Percentiles rank a stretch among this genome's conserved stretches.
Conservation (phyloP, 805 yeast species). For the Metschnikowia baotianmanensis region DNA sequence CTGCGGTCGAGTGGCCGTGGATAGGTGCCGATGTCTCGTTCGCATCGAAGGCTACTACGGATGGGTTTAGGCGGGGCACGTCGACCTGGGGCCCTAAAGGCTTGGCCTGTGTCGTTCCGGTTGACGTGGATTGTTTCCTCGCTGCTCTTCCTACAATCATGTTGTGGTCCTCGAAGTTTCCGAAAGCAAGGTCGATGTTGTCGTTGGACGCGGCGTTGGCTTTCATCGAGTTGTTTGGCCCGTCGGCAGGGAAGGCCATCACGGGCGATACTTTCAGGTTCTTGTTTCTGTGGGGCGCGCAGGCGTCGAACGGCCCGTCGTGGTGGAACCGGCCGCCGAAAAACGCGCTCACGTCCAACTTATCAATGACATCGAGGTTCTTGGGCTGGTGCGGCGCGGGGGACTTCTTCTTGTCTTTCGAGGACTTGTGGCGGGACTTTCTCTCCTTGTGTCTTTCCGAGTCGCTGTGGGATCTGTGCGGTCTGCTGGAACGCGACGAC, state of each 20-base stretch:
- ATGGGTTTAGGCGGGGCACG: slow-evolving; percentile 49
- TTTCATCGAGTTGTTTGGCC: slow-evolving; percentile 83
- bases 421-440: slow-evolving; percentile 17
- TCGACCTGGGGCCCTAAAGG: slow-evolving; percentile 19
- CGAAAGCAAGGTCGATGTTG: slow-evolving; percentile 75
- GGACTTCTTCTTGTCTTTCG: slow-evolving; percentile 35
- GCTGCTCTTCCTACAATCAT: slow-evolving; percentile 34
- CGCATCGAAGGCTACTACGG: slow-evolving; percentile 68
- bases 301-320: slow-evolving; percentile 99
- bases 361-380: slow-evolving; percentile 90
- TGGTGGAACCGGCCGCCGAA: slow-evolving; percentile 96
- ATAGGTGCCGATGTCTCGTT: slow-evolving; percentile 64
- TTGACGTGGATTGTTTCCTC: slow-evolving; percentile 2
- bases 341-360: slow-evolving; percentile 91
- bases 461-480: slow-evolving; percentile 22
- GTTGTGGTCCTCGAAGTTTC: slow-evolving; percentile 53
- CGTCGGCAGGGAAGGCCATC: slow-evolving; percentile 91
- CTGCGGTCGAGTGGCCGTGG: slow-evolving; percentile 84
- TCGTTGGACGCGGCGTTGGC: slow-evolving; percentile 55
- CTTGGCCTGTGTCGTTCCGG: slow-evolving; percentile 15
- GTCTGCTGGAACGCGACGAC: slow-evolving; percentile 18
- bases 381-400: slow-evolving; percentile 53
- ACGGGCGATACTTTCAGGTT: slow-evolving; percentile 79
- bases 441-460: slow-evolving; percentile 19
- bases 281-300: slow-evolving; percentile 93